Conservation (phyloP, 2,329 filamentous ascomycete species). For the Westerdykella ornata region DNA sequence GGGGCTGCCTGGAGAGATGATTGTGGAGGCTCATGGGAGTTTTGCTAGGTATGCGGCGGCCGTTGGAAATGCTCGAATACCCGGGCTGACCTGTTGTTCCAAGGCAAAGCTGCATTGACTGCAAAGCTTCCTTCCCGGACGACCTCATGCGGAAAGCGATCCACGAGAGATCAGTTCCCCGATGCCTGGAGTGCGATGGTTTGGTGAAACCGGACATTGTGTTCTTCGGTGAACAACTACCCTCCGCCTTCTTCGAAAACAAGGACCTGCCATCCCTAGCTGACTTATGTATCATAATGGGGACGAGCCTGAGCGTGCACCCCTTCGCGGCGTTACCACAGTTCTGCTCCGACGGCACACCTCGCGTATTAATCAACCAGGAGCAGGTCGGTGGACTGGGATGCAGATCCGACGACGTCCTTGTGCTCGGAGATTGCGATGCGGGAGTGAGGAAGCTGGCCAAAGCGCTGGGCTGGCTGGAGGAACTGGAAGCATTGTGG, state of each 20-base stretch:
- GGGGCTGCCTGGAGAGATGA: conserved; percentile 71
- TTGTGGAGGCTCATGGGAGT: conserved; percentile 91
- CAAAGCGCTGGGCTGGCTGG: conserved; percentile 72
- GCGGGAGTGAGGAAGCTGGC: conserved; percentile 71
- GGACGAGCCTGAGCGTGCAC: conserved; percentile 79
- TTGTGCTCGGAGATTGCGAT: conserved; percentile 78
- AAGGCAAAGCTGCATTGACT: conserved; percentile 84
- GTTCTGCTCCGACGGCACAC: conserved; percentile 55
- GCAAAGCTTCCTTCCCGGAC: conserved; percentile 63
- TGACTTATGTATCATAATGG: conserved; percentile 77
- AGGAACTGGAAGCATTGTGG: conserved; percentile 77
- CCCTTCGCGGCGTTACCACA: conserved; percentile 79
- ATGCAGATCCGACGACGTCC: conserved; percentile 71
- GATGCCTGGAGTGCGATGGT: conserved; percentile 64
- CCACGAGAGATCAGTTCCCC: conserved; percentile 59
- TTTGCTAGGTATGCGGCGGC: conserved; percentile 59
- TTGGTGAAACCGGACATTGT: conserved; percentile 92
- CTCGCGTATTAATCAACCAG: conserved; percentile 80
- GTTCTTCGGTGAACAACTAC: conserved; percentile 78
- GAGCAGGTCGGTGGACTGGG: conserved; percentile 77
- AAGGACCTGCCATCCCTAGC: conserved; percentile 52
- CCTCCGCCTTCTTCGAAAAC: conserved; percentile 57
- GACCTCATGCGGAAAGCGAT: conserved; percentile 68
- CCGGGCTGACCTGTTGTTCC: conserved; percentile 1
- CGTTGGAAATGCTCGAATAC: not conserved